These are phyloP conservation scores for Hanseniaspora sp. DNA, from an alignment of 1,139 yeast species.

Conservation along the genomic window DNA sequence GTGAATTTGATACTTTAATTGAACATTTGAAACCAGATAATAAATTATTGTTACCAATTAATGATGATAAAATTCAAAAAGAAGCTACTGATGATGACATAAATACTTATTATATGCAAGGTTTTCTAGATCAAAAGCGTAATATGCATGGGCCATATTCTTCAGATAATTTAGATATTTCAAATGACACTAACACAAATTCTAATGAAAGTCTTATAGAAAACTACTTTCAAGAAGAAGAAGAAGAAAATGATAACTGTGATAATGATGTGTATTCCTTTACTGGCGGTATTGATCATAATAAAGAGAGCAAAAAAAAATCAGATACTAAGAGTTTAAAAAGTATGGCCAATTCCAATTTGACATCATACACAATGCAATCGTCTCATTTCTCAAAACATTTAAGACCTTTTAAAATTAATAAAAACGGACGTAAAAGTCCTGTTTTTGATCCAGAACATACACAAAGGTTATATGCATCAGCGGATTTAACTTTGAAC, in stretches of 20 bases:
- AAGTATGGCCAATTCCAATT: too few relatives aligned
- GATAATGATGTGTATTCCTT: too few relatives aligned
- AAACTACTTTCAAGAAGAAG: not conserved
- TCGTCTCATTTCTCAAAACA: too few relatives aligned
- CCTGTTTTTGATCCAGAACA: not conserved
- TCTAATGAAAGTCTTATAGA: not conserved
- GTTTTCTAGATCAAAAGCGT: not conserved
- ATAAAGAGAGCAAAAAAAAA: too few relatives aligned
- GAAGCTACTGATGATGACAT: not conserved
- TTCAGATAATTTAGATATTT: not conserved
- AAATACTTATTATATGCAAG: not conserved
- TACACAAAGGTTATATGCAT: not conserved
- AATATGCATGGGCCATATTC: conserved; percentile 4
- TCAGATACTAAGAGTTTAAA: too few relatives aligned
- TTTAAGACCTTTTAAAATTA: not conserved
- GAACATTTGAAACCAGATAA: not conserved
- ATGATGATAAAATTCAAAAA: not conserved
- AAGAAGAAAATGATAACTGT: too few relatives aligned
- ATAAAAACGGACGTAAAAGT: too few relatives aligned
- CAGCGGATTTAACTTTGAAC: not conserved
- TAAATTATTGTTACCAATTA: not conserved
- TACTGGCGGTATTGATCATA: too few relatives aligned
- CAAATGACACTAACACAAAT: not conserved
- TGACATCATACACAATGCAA: too few relatives aligned
- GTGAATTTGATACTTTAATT: not conserved